Percentiles rank a stretch among this genome's conserved stretches.
phyloP scores from a whole-genome alignment of 768 basidiomycete genomes.

The Mycena vitilis region DNA sequence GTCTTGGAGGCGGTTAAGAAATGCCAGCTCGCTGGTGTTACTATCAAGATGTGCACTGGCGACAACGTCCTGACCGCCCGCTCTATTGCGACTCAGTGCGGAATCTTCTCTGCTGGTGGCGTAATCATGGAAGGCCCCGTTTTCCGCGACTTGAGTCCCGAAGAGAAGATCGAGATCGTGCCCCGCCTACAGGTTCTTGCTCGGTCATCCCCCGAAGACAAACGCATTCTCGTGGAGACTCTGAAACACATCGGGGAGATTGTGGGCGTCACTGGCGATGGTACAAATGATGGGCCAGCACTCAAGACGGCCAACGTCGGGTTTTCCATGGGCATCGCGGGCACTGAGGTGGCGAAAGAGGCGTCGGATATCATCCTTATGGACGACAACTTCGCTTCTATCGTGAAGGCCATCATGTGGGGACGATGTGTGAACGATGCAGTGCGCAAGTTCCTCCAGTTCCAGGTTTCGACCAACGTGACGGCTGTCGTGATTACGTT shows the following conservation, averaged over 20 bases:
- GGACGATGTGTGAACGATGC: conserved; percentile 98
- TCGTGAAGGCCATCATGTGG: conserved; percentile 99
- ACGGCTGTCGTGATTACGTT: conserved; percentile 96
- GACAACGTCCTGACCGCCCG: conserved; percentile 95
- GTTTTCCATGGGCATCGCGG: conserved; percentile 96
- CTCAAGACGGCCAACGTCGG: conserved; percentile 96
- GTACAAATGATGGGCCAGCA: conserved; percentile 97
- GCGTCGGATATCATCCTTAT: conserved; percentile 99
- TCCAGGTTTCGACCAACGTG: conserved; percentile 94
- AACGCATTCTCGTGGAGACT: conserved; percentile 91
- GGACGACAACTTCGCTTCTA: conserved; percentile 97
- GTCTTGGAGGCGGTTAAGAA: conserved; percentile 90
- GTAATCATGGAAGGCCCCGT: conserved; percentile 98
- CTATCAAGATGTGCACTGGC: conserved; percentile 98
- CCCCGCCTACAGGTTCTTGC: conserved; percentile 97
- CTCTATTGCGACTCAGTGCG: conserved; percentile 97
- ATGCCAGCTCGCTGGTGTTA: conserved; percentile 90
- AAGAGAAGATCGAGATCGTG: conserved; percentile 83
- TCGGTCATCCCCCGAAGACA: conserved; percentile 97
- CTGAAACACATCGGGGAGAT: conserved; percentile 89
- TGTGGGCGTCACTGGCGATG: conserved; percentile 97
- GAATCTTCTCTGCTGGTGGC: conserved; percentile 93
- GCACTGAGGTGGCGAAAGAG: conserved; percentile 98
- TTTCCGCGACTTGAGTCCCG: conserved; percentile 81
- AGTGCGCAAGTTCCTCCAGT: conserved; percentile 97